Evolutionary conservation across 257 asterid species (phyloP).

Genomic region (Hygrophila difformis): DNA sequence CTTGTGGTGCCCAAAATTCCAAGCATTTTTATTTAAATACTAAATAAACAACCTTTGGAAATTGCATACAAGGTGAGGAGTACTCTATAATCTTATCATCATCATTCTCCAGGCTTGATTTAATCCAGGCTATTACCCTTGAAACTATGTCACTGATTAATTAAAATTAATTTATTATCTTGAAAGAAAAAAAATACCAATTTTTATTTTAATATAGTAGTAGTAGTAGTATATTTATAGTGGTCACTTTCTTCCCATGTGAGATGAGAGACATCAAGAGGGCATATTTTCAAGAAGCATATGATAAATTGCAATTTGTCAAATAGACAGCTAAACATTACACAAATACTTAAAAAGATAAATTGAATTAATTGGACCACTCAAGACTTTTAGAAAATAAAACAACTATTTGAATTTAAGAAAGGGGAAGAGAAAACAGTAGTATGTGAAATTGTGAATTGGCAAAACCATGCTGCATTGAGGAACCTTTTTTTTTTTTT

Average conservation of each 20-base stretch:
- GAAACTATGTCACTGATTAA: too few relatives aligned
- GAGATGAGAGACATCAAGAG: slow-evolving; percentile 19
- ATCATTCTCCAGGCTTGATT: slow-evolving; percentile 50
- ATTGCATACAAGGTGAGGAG: slow-evolving; percentile 30
- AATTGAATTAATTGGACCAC: slow-evolving; percentile 13
- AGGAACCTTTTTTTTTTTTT: too few relatives aligned
- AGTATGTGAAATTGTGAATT: too few relatives aligned
- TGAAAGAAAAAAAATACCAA: too few relatives aligned
- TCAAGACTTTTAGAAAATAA: background rate
- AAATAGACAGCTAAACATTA: slow-evolving; percentile 10
- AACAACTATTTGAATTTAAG: slow-evolving; percentile 14
- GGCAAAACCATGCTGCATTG: too few relatives aligned
- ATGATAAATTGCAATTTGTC: slow-evolving; percentile 23
- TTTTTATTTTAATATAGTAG: too few relatives aligned
- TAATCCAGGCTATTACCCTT: slow-evolving; percentile 38
- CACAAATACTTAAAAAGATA: too few relatives aligned
- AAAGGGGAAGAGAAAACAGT: too few relatives aligned
- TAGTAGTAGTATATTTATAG: too few relatives aligned
- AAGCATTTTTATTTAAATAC: slow-evolving; percentile 14
- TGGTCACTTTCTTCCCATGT: slow-evolving; percentile 49
- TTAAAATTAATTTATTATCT: too few relatives aligned
- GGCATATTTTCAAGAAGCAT: slow-evolving; percentile 11
- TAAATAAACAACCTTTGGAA: slow-evolving; percentile 40
- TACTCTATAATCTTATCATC: slow-evolving; percentile 20
- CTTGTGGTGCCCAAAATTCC: slow-evolving; percentile 27